phyloP scores from a whole-genome alignment of 2,329 filamentous ascomycete genomes.

The Colletotrichum aenigma region DNA sequence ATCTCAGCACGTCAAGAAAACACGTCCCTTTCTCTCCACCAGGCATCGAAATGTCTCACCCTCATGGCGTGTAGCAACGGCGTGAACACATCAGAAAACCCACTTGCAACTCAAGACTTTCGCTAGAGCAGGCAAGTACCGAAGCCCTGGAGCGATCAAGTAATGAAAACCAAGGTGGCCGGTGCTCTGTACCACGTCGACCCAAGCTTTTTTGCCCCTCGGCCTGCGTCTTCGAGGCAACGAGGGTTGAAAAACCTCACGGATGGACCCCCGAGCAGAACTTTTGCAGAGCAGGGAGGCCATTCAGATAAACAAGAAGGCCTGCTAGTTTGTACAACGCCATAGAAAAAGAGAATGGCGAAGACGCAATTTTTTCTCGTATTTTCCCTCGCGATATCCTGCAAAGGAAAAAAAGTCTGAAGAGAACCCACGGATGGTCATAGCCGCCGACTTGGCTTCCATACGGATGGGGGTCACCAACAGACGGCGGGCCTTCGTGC shows the following conservation, averaged over 20 bases:
- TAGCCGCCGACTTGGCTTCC: conserved; percentile 2
- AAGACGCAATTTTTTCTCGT: neutral
- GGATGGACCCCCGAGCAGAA: neutral
- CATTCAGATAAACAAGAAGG: neutral
- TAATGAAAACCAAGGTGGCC: neutral
- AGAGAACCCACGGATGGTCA: neutral
- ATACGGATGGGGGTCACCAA: neutral
- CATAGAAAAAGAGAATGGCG: conserved; percentile 3
- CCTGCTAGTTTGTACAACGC: conserved; percentile 1
- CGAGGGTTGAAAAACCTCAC: neutral
- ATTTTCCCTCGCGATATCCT: neutral
- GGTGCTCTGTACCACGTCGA: neutral
- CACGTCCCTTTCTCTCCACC: neutral
- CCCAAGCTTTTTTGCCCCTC: neutral
- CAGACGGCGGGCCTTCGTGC: neutral
- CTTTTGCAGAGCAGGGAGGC: neutral
- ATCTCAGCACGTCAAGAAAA: neutral
- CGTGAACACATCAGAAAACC: neutral
- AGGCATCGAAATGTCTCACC: neutral
- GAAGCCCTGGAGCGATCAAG: neutral
- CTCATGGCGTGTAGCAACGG: neutral
- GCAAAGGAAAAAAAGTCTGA: neutral
- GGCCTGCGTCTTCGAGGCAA: neutral
- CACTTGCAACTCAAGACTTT: neutral
- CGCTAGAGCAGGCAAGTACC: neutral